Evolutionary conservation across 805 yeast genomes (phyloP), one percentile per base, ranked within the genome.

Genomic region (Candida tallmaniae): DNA sequence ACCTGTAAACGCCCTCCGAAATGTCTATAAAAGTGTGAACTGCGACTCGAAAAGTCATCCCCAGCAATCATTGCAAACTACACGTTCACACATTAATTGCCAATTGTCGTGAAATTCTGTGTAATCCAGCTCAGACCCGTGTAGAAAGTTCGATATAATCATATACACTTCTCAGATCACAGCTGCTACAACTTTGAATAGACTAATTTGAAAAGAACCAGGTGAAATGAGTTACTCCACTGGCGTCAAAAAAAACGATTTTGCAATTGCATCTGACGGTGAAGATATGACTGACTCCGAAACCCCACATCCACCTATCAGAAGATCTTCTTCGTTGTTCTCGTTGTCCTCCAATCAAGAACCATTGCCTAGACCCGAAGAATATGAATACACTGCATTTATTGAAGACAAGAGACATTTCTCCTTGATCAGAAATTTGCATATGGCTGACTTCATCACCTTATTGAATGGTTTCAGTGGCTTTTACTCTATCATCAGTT

Each of bases 381-480:
- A 78, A 38, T 69, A 70, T 12, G 95, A 90, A 56, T 80, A 86
- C 50, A 70, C 74, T 41, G 85, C 81, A 29, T 88, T 89, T 55
- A 80, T 88, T 35, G 74, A 79, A 24, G 97, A 90, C 59, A 73
- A 73, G 31, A 73, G 95, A 52, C 97, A 90, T 56, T 81, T 90
- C 45, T 80, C 89, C 37, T 76, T 93, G 75, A 65, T 93, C 37
- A 70, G 95, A 53, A 82, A 83, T 50, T 73, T 93, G 45, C 97
- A 93, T 58, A 70, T 90, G 78, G 98, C 98, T 5, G 98, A 93
- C 60, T 87, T 81, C 65, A 93, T 93, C 58, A 93, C 98, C 3
- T 74, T 89, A 68, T 68, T 93, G 57, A 93, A 93, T 60, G 96
- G 97, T 17, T 87, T 86, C 55, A 80, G 89, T 31, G 98, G 97